Percentiles rank a stretch among this genome's conserved stretches.
These are phyloP conservation scores for Venustampulla echinocandica DNA, from an alignment of 495 filamentous ascomycete species.

Conservation along the genomic window DNA sequence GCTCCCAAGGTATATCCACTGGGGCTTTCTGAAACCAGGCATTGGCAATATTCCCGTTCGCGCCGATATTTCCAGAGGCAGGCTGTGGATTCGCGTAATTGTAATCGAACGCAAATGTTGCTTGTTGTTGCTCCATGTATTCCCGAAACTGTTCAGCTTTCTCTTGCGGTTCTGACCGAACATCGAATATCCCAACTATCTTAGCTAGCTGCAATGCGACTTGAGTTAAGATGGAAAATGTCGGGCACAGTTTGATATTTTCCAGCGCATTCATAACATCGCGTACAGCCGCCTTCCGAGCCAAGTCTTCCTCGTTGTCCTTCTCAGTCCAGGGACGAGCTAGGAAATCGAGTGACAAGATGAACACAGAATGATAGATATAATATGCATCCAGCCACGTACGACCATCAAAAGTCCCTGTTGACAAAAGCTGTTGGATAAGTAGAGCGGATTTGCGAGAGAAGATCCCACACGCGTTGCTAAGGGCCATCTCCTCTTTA, in stretches of 20 bases:
- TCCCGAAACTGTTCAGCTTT: conserved; percentile 11
- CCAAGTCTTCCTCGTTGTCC: conserved; percentile 14
- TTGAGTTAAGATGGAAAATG: conserved; percentile 18
- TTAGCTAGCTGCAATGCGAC: conserved; percentile 20
- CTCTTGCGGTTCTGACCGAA: conserved; percentile 2
- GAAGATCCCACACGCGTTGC: conserved; percentile 14
- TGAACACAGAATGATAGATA: conserved; percentile 22
- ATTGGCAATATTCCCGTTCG: too few species aligned
- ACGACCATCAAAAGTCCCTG: conserved; percentile 19
- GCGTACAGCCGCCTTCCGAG: conserved; percentile 18
- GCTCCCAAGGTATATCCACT: conserved; percentile 16
- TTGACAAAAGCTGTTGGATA: conserved; percentile 13
- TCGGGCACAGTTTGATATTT: conserved; percentile 18
- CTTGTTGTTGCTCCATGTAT: conserved; percentile 16
- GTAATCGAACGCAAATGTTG: conserved; percentile 11
- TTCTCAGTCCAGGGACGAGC: conserved; percentile 17
- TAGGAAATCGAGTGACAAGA: conserved; percentile 22
- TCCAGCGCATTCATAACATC: conserved; percentile 15
- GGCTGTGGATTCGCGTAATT: not conserved
- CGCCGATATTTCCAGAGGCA: not conserved
- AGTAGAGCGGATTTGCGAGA: conserved; percentile 14
- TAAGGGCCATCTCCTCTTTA: conserved; percentile 17
- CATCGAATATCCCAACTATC: conserved; percentile 23
- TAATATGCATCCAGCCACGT: conserved; percentile 23
- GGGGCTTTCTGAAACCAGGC: conserved; percentile 18